phyloP scores from a whole-genome alignment of 768 basidiomycete genomes.

The Russula abietina region DNA sequence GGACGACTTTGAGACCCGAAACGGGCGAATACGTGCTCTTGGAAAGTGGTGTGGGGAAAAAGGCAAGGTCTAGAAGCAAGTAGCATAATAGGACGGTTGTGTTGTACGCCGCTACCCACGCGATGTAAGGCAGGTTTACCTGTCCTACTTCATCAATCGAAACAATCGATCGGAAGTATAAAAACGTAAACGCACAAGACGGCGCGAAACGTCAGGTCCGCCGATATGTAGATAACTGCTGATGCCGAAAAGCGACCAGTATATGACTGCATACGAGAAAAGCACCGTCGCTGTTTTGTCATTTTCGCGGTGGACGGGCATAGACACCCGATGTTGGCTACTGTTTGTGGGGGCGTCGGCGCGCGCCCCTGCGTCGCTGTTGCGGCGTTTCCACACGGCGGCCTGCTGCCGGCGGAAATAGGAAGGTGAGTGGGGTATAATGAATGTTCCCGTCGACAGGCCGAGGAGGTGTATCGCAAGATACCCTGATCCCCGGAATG shows the following conservation, averaged over 20 bases:
- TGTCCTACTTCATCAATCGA: conserved; percentile 29
- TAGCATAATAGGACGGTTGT: conserved; percentile 78
- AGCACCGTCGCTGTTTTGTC: conserved; percentile 74
- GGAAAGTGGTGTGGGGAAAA: conserved; percentile 46
- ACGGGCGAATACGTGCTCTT: conserved; percentile 33
- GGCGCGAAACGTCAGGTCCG: conserved; percentile 47
- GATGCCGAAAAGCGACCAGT: conserved; percentile 60
- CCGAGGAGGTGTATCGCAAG: conserved; percentile 86
- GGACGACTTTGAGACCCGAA: conserved; percentile 33
- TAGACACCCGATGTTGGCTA: conserved; percentile 3
- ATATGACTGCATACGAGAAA: conserved; percentile 66
- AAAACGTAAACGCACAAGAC: conserved; percentile 45
- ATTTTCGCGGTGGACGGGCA: conserved; percentile 44
- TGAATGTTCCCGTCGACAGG: conserved; percentile 68
- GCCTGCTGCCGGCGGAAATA: conserved; percentile 55
- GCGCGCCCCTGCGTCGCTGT: conserved; percentile 26
- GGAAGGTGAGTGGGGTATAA: conserved; percentile 73
- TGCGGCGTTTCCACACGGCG: conserved; percentile 9
- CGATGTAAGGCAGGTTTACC: conserved; percentile 85
- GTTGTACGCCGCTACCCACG: conserved; percentile 90
- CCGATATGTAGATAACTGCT: conserved; percentile 31
- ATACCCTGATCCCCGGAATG: conserved; percentile 52
- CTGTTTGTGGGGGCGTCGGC: background rate
- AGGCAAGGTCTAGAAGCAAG: conserved; percentile 64
- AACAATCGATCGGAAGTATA: background rate